Percentiles rank a stretch among this genome's conserved stretches.
phyloP scores from a whole-genome alignment of 106 monocot genomes.

The Triglochin maritima region DNA sequence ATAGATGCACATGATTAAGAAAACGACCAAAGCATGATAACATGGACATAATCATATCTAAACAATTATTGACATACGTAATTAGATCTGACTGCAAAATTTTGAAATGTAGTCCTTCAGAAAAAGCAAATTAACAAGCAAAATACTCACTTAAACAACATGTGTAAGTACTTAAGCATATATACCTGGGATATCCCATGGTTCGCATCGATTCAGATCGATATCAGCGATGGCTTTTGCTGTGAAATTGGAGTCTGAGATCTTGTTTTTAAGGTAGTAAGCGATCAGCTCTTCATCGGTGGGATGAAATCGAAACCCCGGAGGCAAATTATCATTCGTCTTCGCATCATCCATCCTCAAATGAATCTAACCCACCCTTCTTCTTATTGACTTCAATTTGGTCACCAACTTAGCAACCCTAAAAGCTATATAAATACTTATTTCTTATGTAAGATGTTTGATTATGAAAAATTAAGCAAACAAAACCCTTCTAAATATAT shows the following conservation, averaged over 20 bases:
- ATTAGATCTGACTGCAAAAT: too few relatives aligned
- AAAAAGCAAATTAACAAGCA: too few relatives aligned
- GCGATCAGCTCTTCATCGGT: slow-evolving; percentile 71
- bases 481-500: too few relatives aligned
- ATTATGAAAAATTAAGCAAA: too few relatives aligned
- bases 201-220: slow-evolving; percentile 71
- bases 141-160: background rate
- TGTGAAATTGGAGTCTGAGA: slow-evolving; percentile 30
- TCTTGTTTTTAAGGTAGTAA: slow-evolving; percentile 48
- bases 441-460: too few relatives aligned
- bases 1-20: too few relatives aligned
- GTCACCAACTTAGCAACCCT: background rate
- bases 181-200: slow-evolving; percentile 79
- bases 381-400: background rate
- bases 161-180: background rate
- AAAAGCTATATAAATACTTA: too few relatives aligned
- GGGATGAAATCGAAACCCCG: slow-evolving; percentile 73
- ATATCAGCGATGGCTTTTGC: slow-evolving; percentile 53
- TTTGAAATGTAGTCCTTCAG: too few relatives aligned
- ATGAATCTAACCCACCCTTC: background rate
- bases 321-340: slow-evolving; percentile 36
- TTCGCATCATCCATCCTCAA: slow-evolving; percentile 5
- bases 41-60: too few relatives aligned
- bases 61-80: too few relatives aligned
- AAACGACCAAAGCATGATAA: too few relatives aligned